Percentiles rank a stretch among this genome's conserved stretches.
phyloP scores from a whole-genome alignment of 805 yeast genomes.

The Schwanniomyces pseudopolymorphus region DNA sequence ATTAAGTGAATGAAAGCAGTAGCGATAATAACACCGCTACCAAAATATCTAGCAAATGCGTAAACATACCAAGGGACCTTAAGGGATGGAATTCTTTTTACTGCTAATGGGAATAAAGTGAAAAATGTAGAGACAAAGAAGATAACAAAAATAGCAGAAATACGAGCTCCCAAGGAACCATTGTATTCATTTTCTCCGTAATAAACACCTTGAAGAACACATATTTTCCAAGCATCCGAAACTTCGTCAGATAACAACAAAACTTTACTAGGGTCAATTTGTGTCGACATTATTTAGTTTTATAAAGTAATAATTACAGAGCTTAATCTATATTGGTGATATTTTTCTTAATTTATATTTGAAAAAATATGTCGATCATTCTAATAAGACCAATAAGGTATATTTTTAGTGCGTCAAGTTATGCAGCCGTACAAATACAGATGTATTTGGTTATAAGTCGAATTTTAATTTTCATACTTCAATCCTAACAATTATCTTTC shows the following conservation, averaged over 20 bases:
- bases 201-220: conserved; percentile 42
- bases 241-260: conserved; percentile 23
- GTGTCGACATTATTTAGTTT: neutral
- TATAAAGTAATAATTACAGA: neutral
- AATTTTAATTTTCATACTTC: too few relatives aligned
- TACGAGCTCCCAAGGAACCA: conserved; percentile 23
- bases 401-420: neutral
- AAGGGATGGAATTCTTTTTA: conserved; percentile 58
- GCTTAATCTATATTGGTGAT: neutral
- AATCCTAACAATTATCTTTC: too few relatives aligned
- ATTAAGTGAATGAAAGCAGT: conserved; percentile 36
- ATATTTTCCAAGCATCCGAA: conserved; percentile 38
- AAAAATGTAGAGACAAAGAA: conserved; percentile 54
- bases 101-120: conserved; percentile 59
- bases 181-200: conserved; percentile 38
- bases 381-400: neutral
- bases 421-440: neutral
- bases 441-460: too few relatives aligned
- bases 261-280: conserved; percentile 26
- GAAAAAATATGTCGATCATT: neutral
- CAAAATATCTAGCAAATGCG: conserved; percentile 29
- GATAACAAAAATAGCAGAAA: conserved; percentile 50
- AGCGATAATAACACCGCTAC: conserved; percentile 36
- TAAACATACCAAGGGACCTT: conserved; percentile 62
- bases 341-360: neutral